Percentiles rank a stretch among this genome's conserved stretches.
These are phyloP conservation scores for Komagataella ulmi DNA, from an alignment of 805 yeast species.

Conservation along the genomic window DNA sequence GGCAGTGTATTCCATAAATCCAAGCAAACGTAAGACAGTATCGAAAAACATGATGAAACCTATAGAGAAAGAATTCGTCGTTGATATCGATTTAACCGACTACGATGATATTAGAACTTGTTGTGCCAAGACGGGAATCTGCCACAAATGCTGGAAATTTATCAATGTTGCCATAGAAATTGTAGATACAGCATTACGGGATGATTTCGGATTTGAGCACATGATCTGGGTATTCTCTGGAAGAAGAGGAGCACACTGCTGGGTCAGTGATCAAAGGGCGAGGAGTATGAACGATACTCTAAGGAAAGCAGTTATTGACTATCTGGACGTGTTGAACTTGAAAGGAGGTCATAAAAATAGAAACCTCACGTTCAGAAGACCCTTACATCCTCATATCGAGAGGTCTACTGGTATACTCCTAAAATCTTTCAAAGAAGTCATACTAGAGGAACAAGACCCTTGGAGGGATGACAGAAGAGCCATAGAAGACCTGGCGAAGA, in stretches of 20 bases:
- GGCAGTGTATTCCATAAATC: slow-evolving; percentile 79
- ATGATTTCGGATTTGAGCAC: slow-evolving; percentile 83
- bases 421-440: slow-evolving; percentile 45
- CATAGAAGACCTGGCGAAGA: slow-evolving; percentile 41
- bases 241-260: slow-evolving; percentile 97
- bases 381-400: slow-evolving; percentile 79
- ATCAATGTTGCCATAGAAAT: slow-evolving; percentile 74
- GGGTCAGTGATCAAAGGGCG: slow-evolving; percentile 87
- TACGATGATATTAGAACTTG: slow-evolving; percentile 91
- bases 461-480: slow-evolving; percentile 52
- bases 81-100: slow-evolving; percentile 96
- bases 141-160: slow-evolving; percentile 88
- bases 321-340: slow-evolving; percentile 57
- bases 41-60: slow-evolving; percentile 75
- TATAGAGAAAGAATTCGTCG: slow-evolving; percentile 72
- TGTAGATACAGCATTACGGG: slow-evolving; percentile 55
- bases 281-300: slow-evolving; percentile 57
- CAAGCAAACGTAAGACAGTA: slow-evolving; percentile 69
- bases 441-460: slow-evolving; percentile 77
- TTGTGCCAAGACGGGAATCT: slow-evolving; percentile 75
- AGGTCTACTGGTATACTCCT: slow-evolving; percentile 62
- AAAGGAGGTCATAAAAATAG: slow-evolving; percentile 34
- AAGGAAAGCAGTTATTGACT: slow-evolving; percentile 72
- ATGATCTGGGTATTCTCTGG: slow-evolving; percentile 95
- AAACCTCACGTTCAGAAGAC: slow-evolving; percentile 48